A percentile compares a stretch with the other conserved stretches of the same genome.
Conservation (phyloP, 2,329 filamentous ascomycete genomes). For the Hypoxylon sp. region DNA sequence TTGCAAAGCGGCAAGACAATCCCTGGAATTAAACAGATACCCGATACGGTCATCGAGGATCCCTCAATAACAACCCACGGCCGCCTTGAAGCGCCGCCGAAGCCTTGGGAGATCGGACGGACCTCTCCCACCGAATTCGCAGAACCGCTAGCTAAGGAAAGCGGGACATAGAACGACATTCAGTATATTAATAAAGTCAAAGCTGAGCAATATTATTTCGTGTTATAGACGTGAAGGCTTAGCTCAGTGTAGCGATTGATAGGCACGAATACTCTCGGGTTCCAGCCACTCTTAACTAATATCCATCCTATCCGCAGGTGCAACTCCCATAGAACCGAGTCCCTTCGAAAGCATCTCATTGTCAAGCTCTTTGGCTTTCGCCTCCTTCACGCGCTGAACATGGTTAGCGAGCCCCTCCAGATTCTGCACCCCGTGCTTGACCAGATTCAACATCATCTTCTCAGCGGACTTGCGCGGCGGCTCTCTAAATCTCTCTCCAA, state of each 20-base stretch:
- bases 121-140: constrained; percentile 14
- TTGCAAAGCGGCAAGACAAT: constrained; percentile 80
- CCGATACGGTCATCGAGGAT: constrained; percentile 76
- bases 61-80: constrained; percentile 60
- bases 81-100: constrained; percentile 53
- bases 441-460: constrained; percentile 42
- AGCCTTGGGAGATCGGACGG: constrained; percentile 77
- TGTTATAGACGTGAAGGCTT: constrained; percentile 1
- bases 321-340: constrained; percentile 12
- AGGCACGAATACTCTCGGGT: constrained; percentile 4
- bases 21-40: constrained; percentile 82
- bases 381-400: constrained; percentile 43
- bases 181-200: constrained; percentile 14
- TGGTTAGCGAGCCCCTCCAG: constrained; percentile 45
- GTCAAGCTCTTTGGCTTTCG: constrained; percentile 35
- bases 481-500: constrained; percentile 24
- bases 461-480: constrained; percentile 46
- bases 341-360: constrained; percentile 22
- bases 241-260: constrained; percentile 10
- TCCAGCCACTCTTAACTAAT: constrained; percentile 19
- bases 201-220: neutral
- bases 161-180: constrained; percentile 15
- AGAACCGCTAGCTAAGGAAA: constrained; percentile 12
- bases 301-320: constrained; percentile 40
- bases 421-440: constrained; percentile 36